phyloP scores from a whole-genome alignment of 2,329 filamentous ascomycete species.

The Colletotrichum magnum region DNA sequence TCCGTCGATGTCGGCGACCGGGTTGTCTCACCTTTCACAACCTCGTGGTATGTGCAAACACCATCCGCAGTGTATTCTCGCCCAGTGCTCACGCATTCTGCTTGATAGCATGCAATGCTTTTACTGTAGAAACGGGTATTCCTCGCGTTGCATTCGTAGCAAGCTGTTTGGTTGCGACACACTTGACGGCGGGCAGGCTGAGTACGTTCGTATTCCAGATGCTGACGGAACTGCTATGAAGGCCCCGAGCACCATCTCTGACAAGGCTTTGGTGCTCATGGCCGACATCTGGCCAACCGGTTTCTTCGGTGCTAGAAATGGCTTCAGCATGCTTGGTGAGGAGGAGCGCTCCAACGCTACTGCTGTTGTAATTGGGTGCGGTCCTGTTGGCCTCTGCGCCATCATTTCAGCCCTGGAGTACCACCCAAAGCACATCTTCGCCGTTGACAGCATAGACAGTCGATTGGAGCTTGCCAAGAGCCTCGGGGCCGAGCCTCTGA shows the following conservation, averaged over 20 bases:
- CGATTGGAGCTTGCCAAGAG: conserved; percentile 80
- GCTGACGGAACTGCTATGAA: conserved; percentile 87
- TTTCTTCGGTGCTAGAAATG: conserved; percentile 86
- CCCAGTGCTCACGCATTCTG: neutral
- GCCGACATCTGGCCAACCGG: conserved; percentile 93
- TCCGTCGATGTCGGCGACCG: conserved; percentile 81
- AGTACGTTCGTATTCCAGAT: conserved; percentile 85
- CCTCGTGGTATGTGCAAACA: conserved; percentile 73
- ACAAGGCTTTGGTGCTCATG: conserved; percentile 86
- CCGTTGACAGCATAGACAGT: conserved; percentile 82
- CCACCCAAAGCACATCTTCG: conserved; percentile 81
- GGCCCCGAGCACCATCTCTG: conserved; percentile 76
- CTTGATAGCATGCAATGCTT: conserved; percentile 77
- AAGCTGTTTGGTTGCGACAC: conserved; percentile 77
- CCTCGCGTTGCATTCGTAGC: conserved; percentile 81
- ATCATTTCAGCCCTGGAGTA: conserved; percentile 83
- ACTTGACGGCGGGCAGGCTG: conserved; percentile 85
- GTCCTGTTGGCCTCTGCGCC: conserved; percentile 88
- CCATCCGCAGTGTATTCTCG: neutral
- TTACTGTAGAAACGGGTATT: conserved; percentile 84
- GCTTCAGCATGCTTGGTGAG: conserved; percentile 73
- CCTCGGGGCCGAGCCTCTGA: conserved; percentile 86
- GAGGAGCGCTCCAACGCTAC: conserved; percentile 76
- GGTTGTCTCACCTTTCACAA: conserved; percentile 87
- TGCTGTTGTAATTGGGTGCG: conserved; percentile 87